Conservation (phyloP, 2,329 filamentous ascomycete genomes). For the Ophiostoma perfectum region DNA sequence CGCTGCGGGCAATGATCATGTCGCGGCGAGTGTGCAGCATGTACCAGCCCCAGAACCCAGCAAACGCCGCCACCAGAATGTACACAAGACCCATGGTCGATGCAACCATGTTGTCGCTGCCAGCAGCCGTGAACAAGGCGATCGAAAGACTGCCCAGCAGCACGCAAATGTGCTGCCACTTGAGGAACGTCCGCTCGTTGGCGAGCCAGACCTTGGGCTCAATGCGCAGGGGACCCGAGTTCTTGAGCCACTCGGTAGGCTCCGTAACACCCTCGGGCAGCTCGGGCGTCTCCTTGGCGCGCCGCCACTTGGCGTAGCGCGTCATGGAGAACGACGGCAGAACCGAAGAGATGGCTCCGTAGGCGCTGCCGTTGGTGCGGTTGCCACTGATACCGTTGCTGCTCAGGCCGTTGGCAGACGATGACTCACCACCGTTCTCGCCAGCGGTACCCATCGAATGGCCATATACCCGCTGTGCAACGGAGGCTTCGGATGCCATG, state of each 20-base stretch:
- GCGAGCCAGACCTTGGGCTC: constrained; percentile 99
- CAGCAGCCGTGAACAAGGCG: constrained; percentile 79
- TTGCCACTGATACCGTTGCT: constrained; percentile 21
- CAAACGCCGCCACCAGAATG: constrained; percentile 73
- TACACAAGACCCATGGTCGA: constrained; percentile 77
- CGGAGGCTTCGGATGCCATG: constrained; percentile 35
- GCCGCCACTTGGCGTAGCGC: constrained; percentile 61
- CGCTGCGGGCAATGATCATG: constrained; percentile 80
- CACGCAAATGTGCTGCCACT: constrained; percentile 94
- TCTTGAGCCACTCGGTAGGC: constrained; percentile 87
- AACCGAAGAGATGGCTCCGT: constrained; percentile 61
- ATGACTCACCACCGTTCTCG: constrained; percentile 11
- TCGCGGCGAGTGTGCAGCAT: constrained; percentile 70
- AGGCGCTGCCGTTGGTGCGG: constrained; percentile 31
- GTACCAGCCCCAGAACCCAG: constrained; percentile 79
- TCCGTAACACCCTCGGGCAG: constrained; percentile 85
- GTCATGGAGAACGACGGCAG: constrained; percentile 79
- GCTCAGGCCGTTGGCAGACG: constrained; percentile 20
- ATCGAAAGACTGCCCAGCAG: constrained; percentile 79
- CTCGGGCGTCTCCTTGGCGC: constrained; percentile 41
- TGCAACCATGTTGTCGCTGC: constrained; percentile 67
- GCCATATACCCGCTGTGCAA: constrained; percentile 17
- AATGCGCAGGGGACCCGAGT: constrained; percentile 82
- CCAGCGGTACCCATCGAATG: constrained; percentile 1
- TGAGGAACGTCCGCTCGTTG: constrained; percentile 96